A percentile compares a stretch with the other conserved stretches of the same genome.
Conservation (phyloP, 192 early-diverging fungal genomes). For the Podila epigama region DNA sequence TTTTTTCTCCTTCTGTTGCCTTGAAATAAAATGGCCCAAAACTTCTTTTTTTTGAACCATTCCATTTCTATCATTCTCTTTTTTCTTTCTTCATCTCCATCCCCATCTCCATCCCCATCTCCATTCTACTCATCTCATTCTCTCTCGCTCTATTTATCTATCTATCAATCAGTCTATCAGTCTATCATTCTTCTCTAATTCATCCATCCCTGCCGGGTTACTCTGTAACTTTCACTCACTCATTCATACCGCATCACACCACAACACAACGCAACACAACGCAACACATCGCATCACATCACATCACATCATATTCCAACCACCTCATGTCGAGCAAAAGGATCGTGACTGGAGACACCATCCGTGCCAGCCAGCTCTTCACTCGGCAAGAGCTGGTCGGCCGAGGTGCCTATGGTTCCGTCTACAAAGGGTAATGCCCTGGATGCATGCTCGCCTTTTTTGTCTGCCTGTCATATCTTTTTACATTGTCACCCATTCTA, state of each 20-base stretch:
- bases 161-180: no score
- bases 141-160: not conserved
- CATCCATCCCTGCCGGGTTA: no score
- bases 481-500: no score
- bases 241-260: no score
- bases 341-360: slow-evolving; percentile 41
- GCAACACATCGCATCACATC: no score
- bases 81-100: not conserved
- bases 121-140: not conserved
- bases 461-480: no score
- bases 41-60: not conserved
- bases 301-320: no score
- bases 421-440: slow-evolving; percentile 68
- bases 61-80: not conserved
- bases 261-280: no score
- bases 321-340: slow-evolving; percentile 43
- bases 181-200: no score
- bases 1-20: no score
- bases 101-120: not conserved
- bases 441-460: not conserved
- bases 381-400: slow-evolving; percentile 64
- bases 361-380: slow-evolving; percentile 57
- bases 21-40: no score
- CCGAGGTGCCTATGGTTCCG: slow-evolving; percentile 74
- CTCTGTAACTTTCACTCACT: no score